Percentiles rank a stretch among this genome's conserved stretches.
Evolutionary conservation across 108 stramenopile species (phyloP).

Genomic region (Aurantiochytrium sp.): DNA sequence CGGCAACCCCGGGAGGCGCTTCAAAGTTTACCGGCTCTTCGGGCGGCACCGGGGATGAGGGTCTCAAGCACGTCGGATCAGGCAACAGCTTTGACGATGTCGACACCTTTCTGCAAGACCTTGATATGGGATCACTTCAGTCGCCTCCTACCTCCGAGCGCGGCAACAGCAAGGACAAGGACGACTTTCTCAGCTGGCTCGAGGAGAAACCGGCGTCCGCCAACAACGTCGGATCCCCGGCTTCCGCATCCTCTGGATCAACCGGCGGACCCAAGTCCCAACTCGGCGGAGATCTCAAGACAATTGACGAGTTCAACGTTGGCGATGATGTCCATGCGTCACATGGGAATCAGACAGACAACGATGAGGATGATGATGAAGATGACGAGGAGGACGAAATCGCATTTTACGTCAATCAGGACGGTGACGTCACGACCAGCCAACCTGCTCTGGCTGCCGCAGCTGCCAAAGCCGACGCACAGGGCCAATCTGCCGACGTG

Average conservation of each 20-base stretch:
- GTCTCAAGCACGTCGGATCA: neutral
- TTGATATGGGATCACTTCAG: neutral
- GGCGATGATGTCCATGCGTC: neutral
- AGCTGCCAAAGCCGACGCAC: too few relatives aligned
- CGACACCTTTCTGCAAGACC: neutral
- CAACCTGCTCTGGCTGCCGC: too few relatives aligned
- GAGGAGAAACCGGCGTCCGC: neutral
- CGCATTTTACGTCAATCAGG: neutral
- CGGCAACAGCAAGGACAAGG: neutral
- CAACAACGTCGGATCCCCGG: neutral
- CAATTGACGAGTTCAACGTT: neutral
- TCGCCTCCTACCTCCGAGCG: neutral
- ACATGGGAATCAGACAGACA: neutral
- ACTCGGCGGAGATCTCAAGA: neutral
- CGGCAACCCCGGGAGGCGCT: neutral
- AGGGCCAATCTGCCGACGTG: too few relatives aligned
- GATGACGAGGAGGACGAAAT: slow-evolving; percentile 9
- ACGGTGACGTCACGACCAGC: neutral
- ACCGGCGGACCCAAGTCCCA: neutral
- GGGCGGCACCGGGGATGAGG: neutral
- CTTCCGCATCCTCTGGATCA: neutral
- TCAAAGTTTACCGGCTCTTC: too few relatives aligned
- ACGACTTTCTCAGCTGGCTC: slow-evolving; percentile 11
- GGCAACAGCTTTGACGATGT: slow-evolving; percentile 14
- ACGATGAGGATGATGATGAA: neutral